A percentile compares a stretch with the other conserved stretches of the same genome.
Evolutionary conservation across 805 yeast genomes (phyloP).

Genomic region (Starmerella lactis-condensi): DNA sequence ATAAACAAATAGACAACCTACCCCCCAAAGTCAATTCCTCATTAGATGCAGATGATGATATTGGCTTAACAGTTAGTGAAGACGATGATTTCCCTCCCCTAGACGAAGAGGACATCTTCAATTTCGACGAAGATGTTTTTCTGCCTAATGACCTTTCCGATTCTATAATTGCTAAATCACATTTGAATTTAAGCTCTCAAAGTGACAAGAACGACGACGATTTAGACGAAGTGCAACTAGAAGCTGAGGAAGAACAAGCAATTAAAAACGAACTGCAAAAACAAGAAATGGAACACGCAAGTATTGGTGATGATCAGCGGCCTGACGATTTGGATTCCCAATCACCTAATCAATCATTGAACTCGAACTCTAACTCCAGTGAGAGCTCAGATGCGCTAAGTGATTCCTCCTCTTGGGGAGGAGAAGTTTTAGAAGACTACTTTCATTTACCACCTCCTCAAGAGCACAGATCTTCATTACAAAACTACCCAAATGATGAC

Average conservation of each 20-base stretch:
- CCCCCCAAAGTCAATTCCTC: too few relatives aligned
- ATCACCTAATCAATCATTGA: not conserved
- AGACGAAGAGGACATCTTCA: conserved; percentile 19
- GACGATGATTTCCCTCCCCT: conserved; percentile 40
- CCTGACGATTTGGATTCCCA: not conserved
- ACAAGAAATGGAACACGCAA: too few relatives aligned
- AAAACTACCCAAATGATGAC: conserved; percentile 11
- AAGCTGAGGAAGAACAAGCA: conserved; percentile 26
- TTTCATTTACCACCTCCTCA: conserved; percentile 7
- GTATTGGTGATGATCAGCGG: not conserved
- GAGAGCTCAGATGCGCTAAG: conserved; percentile 5
- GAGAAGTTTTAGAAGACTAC: conserved; percentile 17
- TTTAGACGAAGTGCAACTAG: conserved; percentile 21
- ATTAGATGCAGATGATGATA: conserved; percentile 3
- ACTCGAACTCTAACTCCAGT: conserved; percentile 1
- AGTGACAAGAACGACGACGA: conserved; percentile 18
- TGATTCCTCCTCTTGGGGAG: conserved; percentile 14
- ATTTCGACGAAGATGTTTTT: conserved; percentile 28
- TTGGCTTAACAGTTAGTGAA: conserved; percentile 29
- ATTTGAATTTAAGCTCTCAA: conserved; percentile 4
- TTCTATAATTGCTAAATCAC: too few relatives aligned
- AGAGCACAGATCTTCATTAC: too few relatives aligned
- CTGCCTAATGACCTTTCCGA: conserved; percentile 20
- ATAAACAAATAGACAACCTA: too few relatives aligned
- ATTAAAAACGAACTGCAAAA: conserved; percentile 13